A percentile compares a stretch with the other conserved stretches of the same genome.
Evolutionary conservation across 371 early-diverging fungal species (phyloP).

Genomic region (Mucor indicus): DNA sequence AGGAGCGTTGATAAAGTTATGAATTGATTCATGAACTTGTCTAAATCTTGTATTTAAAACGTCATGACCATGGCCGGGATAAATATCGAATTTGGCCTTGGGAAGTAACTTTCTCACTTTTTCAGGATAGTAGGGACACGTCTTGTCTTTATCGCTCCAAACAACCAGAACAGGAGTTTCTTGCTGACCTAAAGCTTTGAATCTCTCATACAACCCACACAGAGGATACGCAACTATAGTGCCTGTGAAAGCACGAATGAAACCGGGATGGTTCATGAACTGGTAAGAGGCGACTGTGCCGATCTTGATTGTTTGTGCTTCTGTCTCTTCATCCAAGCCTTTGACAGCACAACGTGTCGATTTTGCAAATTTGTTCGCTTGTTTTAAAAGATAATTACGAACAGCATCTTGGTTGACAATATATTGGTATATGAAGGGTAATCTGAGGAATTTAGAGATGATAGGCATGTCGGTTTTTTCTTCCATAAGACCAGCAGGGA

Average conservation of each 20-base stretch:
- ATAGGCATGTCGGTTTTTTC: constrained; percentile 22
- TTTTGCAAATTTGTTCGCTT: background rate
- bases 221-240: constrained; percentile 36
- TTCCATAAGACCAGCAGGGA: constrained; percentile 51
- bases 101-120: constrained; percentile 22
- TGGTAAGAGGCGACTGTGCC: constrained; percentile 17
- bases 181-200: constrained; percentile 20
- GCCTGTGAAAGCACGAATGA: constrained; percentile 34
- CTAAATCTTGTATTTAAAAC: constrained; percentile 22
- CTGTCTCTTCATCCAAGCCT: background rate
- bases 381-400: background rate
- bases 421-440: constrained; percentile 6
- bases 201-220: constrained; percentile 25
- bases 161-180: constrained; percentile 23
- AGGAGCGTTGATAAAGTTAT: constrained; percentile 12
- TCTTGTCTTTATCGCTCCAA: constrained; percentile 45
- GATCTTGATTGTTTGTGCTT: background rate
- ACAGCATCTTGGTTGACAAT: constrained; percentile 8
- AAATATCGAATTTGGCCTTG: constrained; percentile 17
- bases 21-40: constrained; percentile 8
- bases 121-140: constrained; percentile 30
- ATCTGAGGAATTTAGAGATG: constrained; percentile 17
- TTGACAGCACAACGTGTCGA: background rate
- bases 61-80: constrained; percentile 33
- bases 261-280: constrained; percentile 40